These are phyloP conservation scores for Lyophyllum atratum DNA, from an alignment of 768 basidiomycete genomes.

Conservation along the genomic window DNA sequence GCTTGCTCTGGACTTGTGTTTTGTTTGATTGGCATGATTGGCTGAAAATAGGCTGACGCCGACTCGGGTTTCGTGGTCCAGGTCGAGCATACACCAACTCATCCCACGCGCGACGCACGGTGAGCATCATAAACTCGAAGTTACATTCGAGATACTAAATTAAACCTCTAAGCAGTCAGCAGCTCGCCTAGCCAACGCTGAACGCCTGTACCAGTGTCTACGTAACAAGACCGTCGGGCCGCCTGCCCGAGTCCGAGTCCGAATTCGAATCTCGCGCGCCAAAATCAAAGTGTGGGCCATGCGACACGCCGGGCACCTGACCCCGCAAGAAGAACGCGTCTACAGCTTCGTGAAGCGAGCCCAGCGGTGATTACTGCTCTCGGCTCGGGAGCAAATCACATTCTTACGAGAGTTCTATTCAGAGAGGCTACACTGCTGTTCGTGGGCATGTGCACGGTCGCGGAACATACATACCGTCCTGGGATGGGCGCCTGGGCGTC, in stretches of 20 bases:
- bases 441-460: not conserved
- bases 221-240: not conserved
- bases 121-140: not conserved
- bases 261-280: not conserved
- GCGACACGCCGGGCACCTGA: not conserved
- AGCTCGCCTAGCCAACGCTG: too few species aligned
- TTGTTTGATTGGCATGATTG: not conserved
- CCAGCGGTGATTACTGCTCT: not conserved
- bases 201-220: not conserved
- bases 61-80: not conserved
- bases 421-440: not conserved
- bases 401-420: not conserved
- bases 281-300: not conserved
- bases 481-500: not conserved
- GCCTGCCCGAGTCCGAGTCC: not conserved
- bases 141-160: not conserved
- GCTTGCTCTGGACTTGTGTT: too few species aligned
- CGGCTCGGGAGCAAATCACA: not conserved
- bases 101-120: not conserved
- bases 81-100: not conserved
- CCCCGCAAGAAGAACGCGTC: not conserved
- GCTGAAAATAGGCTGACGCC: not conserved
- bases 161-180: not conserved
- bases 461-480: not conserved
- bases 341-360: not conserved